Evolutionary conservation across 2,329 filamentous ascomycete genomes (phyloP).

Genomic region (Aspergillus neotritici): DNA sequence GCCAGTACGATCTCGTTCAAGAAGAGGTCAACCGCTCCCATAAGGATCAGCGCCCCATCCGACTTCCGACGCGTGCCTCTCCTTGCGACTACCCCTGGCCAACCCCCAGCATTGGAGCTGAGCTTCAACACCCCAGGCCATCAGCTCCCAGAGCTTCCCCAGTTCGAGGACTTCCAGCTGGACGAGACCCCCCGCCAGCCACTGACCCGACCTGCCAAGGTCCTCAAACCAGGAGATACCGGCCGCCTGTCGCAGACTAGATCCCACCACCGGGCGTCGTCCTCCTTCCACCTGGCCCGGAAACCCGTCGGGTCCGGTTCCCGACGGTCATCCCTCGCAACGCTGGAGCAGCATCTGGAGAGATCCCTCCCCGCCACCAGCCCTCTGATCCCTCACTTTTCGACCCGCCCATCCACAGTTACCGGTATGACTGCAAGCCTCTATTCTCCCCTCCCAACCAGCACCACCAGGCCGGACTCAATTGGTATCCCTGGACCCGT

Average conservation of each 20-base stretch:
- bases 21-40: slow-evolving; percentile 27
- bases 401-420: slow-evolving; percentile 12
- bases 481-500: slow-evolving; percentile 7
- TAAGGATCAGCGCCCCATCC: slow-evolving; percentile 40
- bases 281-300: slow-evolving; percentile 28
- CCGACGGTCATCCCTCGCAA: slow-evolving; percentile 22
- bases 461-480: slow-evolving; percentile 11
- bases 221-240: slow-evolving; percentile 21
- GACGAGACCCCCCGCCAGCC: slow-evolving; percentile 22
- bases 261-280: slow-evolving; percentile 16
- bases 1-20: slow-evolving; percentile 27
- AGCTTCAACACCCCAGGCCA: slow-evolving; percentile 43
- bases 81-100: slow-evolving; percentile 11
- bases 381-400: slow-evolving; percentile 30
- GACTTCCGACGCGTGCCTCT: slow-evolving; percentile 38
- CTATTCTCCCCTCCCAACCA: slow-evolving; percentile 1
- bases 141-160: slow-evolving; percentile 41
- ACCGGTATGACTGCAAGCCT: slow-evolving; percentile 12
- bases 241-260: slow-evolving; percentile 15
- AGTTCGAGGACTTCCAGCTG: slow-evolving; percentile 38
- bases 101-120: slow-evolving; percentile 42
- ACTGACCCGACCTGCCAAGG: slow-evolving; percentile 28
- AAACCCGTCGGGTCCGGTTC: slow-evolving; percentile 35
- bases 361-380: slow-evolving; percentile 13
- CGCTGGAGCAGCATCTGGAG: slow-evolving; percentile 20